phyloP scores from a whole-genome alignment of 192 early-diverging fungal genomes.

The Gryganskiella cystojenkinii region DNA sequence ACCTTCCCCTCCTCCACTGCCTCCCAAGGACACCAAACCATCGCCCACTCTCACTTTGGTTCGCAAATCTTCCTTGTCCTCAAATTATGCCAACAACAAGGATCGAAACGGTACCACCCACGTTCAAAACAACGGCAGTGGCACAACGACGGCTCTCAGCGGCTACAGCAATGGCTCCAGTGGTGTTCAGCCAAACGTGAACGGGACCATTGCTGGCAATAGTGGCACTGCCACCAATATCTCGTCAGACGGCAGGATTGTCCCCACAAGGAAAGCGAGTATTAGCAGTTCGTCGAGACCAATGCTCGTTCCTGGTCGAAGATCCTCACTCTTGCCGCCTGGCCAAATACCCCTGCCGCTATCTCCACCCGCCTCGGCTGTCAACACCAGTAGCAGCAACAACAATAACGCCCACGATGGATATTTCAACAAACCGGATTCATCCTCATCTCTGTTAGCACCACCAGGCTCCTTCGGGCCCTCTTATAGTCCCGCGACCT shows the following conservation, averaged over 20 bases:
- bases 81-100: background rate
- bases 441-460: slow-evolving; percentile 1
- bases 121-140: background rate
- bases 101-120: background rate
- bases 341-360: slow-evolving; percentile 21
- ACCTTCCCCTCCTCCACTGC: slow-evolving; percentile 3
- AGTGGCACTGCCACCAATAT: too few species aligned
- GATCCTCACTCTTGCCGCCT: slow-evolving; percentile 31
- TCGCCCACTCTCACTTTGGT: background rate
- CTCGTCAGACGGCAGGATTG: background rate
- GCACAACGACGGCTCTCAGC: background rate
- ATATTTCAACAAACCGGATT: too few species aligned
- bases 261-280: slow-evolving; percentile 17
- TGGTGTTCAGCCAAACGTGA: too few species aligned
- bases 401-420: background rate
- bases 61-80: slow-evolving; percentile 31
- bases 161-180: background rate
- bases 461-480: background rate
- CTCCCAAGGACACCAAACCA: background rate
- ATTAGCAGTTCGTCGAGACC: slow-evolving; percentile 15
- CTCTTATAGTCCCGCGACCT: background rate
- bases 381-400: slow-evolving; percentile 1
- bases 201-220: too few species aligned
- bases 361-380: background rate
- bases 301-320: slow-evolving; percentile 33